Evolutionary conservation across 2,329 filamentous ascomycete species (phyloP), one percentile per base, ranked within the genome.

Genomic region (Monosporascus sp.): DNA sequence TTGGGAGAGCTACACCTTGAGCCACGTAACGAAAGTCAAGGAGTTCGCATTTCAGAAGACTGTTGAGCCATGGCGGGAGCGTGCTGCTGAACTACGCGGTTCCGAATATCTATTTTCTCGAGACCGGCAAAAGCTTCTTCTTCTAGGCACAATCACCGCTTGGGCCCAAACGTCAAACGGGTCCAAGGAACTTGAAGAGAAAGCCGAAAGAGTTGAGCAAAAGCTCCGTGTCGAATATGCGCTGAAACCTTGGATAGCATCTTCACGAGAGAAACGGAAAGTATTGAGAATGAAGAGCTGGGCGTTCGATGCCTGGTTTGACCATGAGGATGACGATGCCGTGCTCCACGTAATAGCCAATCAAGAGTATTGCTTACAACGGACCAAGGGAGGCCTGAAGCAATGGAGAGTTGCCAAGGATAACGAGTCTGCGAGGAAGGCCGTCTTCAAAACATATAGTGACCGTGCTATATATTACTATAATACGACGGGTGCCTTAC

Each of bases 1-100:
- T 20, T 69, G 65, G 66, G 63, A 65, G 54, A 59, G 49, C 15
- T 65, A 66, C 37, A 67, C 65, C 9, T 51, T 48, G 15, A 57
- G 62, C 15, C 61, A 65, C 49, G 17, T 58, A 17, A 48, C 48
- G 4, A 64, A 60, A 52, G 60, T 61, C 2, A 57, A 56, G 51
- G 56, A 61, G 11, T 67, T 68, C 35, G 49, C 52, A 2, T 22
- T 52, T 31, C 48, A 49, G 22, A 51, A 51, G 14, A 50, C 48
- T 3, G 20, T 58, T 6, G 50, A 55, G 2, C 49, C 56, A 6
- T 58, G 56, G 56, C 45, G 47, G 20, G 47, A 43, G n/a, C 50
- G 24, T 24, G 52, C 51, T 17, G 14, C 11, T n/a, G 22, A 38
- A n/a, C 11, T 52, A 31, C 18, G 14, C 11, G 47, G 52, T 7